Percentiles rank a stretch among this genome's conserved stretches.
phyloP scores from a whole-genome alignment of 2,329 filamentous ascomycete species.

The Fusarium sp. region DNA sequence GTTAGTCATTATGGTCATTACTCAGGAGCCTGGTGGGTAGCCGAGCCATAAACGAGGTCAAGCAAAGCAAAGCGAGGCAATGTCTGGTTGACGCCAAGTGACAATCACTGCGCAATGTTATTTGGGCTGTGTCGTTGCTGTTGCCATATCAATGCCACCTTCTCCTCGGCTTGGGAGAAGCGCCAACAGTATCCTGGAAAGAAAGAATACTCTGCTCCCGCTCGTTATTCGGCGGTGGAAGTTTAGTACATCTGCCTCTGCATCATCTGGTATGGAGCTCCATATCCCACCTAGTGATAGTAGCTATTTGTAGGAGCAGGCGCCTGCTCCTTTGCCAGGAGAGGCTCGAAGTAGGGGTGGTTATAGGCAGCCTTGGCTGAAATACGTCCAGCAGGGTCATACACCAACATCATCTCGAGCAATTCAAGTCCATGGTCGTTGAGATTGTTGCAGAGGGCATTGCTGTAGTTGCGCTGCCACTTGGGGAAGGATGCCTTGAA shows the following conservation, averaged over 20 bases:
- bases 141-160: conserved; percentile 10
- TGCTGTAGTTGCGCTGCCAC: conserved; percentile 79
- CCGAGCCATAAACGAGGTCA: conserved; percentile 1
- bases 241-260: conserved; percentile 38
- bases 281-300: conserved; percentile 52
- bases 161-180: conserved; percentile 7
- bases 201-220: conserved; percentile 24
- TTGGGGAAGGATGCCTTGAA: conserved; percentile 94
- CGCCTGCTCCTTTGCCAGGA: conserved; percentile 48
- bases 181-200: conserved; percentile 23
- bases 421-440: conserved; percentile 79
- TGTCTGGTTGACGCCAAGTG: conserved; percentile 9
- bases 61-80: conserved; percentile 12
- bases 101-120: conserved; percentile 2
- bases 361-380: conserved; percentile 89
- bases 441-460: conserved; percentile 76
- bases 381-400: conserved; percentile 87
- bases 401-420: conserved; percentile 79
- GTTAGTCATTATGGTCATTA: neutral
- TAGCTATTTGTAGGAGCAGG: conserved; percentile 51
- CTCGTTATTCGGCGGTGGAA: conserved; percentile 3
- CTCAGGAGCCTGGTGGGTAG: neutral
- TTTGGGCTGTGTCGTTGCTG: neutral
- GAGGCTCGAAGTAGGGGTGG: conserved; percentile 81
- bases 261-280: conserved; percentile 41